Evolutionary conservation across 441 rosid species (phyloP).

Genomic region (Manihot esculenta): DNA sequence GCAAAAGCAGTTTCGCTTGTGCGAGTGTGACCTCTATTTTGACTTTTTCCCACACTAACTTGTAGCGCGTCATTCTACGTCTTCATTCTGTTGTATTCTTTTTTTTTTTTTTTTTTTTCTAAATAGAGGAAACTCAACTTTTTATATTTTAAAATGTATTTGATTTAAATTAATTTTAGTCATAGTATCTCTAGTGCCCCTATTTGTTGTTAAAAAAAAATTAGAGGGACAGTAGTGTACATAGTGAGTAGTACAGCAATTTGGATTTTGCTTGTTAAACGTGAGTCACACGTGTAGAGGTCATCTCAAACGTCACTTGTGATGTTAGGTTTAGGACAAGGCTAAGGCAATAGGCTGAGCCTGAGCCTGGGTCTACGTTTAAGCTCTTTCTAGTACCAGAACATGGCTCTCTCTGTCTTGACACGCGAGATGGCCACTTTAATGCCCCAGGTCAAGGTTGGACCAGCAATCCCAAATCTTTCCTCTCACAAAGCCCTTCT

Average conservation of each 20-base stretch:
- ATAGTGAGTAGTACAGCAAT: not conserved
- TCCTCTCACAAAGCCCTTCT: not conserved
- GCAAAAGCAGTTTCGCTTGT: slow-evolving; percentile 28
- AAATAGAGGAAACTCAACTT: too few relatives aligned
- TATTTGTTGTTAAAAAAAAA: too few relatives aligned
- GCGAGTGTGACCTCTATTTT: slow-evolving; percentile 38
- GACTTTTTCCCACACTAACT: slow-evolving; percentile 26
- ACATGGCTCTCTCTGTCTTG: not conserved
- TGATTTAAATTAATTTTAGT: too few relatives aligned
- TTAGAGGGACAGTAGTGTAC: too few relatives aligned
- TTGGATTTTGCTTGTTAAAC: not conserved
- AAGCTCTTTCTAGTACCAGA: too few relatives aligned
- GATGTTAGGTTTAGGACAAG: too few relatives aligned
- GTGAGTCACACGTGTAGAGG: slow-evolving; percentile 28
- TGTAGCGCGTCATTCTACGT: not conserved
- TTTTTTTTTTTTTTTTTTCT: too few relatives aligned
- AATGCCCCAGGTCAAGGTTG: not conserved
- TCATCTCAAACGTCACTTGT: slow-evolving; percentile 22
- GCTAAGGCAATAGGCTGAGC: too few relatives aligned
- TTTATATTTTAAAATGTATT: too few relatives aligned
- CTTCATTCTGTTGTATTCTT: not conserved
- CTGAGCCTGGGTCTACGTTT: too few relatives aligned
- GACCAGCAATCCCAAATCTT: not conserved
- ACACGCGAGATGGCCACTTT: not conserved
- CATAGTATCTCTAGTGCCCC: too few relatives aligned